Evolutionary conservation across 176 grass and related monocot genomes (phyloP), one percentile per base, ranked within the genome.

Genomic region (Poa pratensis): DNA sequence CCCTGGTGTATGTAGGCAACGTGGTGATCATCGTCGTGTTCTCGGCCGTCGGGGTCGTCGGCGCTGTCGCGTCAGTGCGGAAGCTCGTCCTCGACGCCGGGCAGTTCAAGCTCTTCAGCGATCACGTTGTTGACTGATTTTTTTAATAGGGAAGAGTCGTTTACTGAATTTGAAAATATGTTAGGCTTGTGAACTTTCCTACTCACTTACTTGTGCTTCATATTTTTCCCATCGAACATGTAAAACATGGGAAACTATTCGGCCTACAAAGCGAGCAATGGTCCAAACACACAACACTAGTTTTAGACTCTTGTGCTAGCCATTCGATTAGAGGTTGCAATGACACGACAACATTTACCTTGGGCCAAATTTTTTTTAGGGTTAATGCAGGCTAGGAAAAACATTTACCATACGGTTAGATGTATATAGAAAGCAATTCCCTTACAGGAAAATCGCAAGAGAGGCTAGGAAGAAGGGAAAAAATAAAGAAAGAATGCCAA

Each of bases 81-180:
- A 97, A 95, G 82, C 76, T 97, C 4, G 91, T 82, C 22, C 80
- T 95, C 10, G 95, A 97, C 20, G 92, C 92, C 2, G 84, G 89
- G 11, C 89, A 93, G 55, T 97, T 95, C 83, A 91, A 88, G 76
- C 73, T 95, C 18, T 97, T 97, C 71, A 93, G 95, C 65, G 80
- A 90, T 40, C 55, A 74, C 28, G 90, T 95, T 0, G 66, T 97
- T 6, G 80, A 85, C 75, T 97, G 75, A 3, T n/a, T n/a, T n/a
- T 1, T 46, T 0, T 49, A 48, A 48, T 2, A 48, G 45, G 45
- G 45, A 48, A 49, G 13, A 49, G 89, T 95, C 0, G 66, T 95
- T 5, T 73, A 85, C 70, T 95, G 75, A 81, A 76, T n/a, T 76
- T 18, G 27, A 62, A 28, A 62, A 14, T 28, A 62, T 62, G 11